Base-by-base conservation (phyloP, 768 basidiomycete genomes). In the Psilocybe azurescens region DNA sequence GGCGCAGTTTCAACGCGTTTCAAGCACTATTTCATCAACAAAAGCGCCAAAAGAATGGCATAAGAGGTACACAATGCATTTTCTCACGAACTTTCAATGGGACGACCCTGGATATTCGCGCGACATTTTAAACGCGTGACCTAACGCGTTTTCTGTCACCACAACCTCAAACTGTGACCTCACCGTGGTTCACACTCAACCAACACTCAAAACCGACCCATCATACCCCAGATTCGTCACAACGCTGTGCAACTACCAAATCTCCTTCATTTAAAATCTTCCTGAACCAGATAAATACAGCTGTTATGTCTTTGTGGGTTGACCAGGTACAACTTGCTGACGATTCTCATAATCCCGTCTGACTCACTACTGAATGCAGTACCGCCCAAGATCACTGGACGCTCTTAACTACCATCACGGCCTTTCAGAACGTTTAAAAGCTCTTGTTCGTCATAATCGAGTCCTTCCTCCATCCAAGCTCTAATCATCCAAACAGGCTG, bases 371-470 rank as follows among this genome's bases (percentile, higher is more conserved):
- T 16, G 20, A 38, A 29, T n/a, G 16, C 29, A 97, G 93, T 93
- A 91, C 72, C 90, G 97, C 53, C 97, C 97, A 9, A 85, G 88
- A 62, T 83, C 88, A 1, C 85, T 99, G 16, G 89, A 92, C 66
- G 88, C 90, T 29, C 86, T 99, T 56, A 89, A 95, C 71, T 98
- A 99, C 74, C 97, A 99, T 72, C 73, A 80, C 36, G 85, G 83
- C 46, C 87, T 99, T 33, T 93, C 95, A 18, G 80, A 83, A 24
- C 86, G 97, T 28, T 80, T 98, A 33, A 85, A 83, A 62, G 90
- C 95, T 2, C 80, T 98, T 64, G 94, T 93, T 38, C n/a, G 80
- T 72, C 20, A 16, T 3, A 8, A 16, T 24, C 32, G 54, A 11
- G 16, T 8, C 18, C 36, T 6, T 20, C 14, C 41, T 16, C 7